Conservation (phyloP, 305 asterid species). For the Fraxinus velutina region DNA sequence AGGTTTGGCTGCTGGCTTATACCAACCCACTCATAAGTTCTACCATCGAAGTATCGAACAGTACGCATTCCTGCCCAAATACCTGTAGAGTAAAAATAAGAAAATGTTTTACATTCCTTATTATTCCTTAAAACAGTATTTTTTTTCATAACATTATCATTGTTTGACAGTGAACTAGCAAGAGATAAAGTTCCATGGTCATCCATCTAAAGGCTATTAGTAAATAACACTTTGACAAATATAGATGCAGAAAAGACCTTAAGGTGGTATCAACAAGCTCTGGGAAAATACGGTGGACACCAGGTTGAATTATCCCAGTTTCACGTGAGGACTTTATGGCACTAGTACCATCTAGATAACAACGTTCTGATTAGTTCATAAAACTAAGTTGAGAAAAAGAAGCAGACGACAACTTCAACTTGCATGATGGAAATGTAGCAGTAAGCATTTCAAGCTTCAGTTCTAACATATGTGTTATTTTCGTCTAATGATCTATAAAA, state of each 20-base stretch:
- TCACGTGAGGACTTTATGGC: not conserved
- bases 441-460: not conserved
- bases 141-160: not conserved
- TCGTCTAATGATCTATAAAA: not conserved
- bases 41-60: constrained; percentile 85
- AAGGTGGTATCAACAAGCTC: not conserved
- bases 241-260: not conserved
- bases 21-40: constrained; percentile 95
- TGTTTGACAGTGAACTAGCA: not conserved
- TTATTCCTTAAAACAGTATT: not conserved
- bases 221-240: not conserved
- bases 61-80: constrained; percentile 98
- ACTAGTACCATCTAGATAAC: not conserved
- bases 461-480: not conserved
- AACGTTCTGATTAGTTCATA: not conserved
- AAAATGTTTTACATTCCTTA: not conserved
- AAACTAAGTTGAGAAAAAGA: not conserved
- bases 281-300: not conserved
- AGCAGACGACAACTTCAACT: not conserved
- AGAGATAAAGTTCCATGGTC: not conserved
- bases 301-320: not conserved
- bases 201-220: not conserved
- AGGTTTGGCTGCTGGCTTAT: constrained; percentile 94
- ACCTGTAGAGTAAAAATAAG: constrained; percentile 42
- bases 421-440: not conserved